Evolutionary conservation across 306 rosid genomes (phyloP), one percentile per base, ranked within the genome.

Genomic region (Medicago arabica): DNA sequence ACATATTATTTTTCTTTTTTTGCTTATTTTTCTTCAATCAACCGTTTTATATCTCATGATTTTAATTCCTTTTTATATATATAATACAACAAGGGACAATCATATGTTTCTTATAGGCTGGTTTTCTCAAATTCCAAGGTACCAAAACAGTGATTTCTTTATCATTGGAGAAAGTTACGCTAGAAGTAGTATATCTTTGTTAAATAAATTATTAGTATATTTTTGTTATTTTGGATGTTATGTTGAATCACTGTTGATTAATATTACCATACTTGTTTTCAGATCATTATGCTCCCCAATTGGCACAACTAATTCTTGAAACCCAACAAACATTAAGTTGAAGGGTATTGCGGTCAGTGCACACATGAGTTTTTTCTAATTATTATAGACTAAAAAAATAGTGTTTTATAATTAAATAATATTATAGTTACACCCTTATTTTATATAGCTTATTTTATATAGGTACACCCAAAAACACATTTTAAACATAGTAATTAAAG

Each of bases 151-250:
- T 75, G 85, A 85, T 23, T 87, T 89, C 19, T 89, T 83, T 69
- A 83, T 89, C 43, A 85, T 83, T 1, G 91, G 91, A 25, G 89
- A 89, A 80, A 89, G 93, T 71, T 88, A 88, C 46, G 90, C 73
- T 79, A 87, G 80, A 75, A 2, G 28, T 23, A 23, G 28, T 23
- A 23, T 23, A 23, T 23, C 28, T 23, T 23, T 23, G 28, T 23
- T 23, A 23, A 23, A 23, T 23, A 23, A 23, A 23, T 2, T 23
- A 23, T 23, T 23, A 23, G 28, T 23, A 23, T n/a, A n/a, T 23
- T 55, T 5, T 43, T 8, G 11, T 23, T 23, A 23, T 43, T 43
- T 43, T 23, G 28, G 28, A 23, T 23, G 28, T 23, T 23, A 23
- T 23, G 23, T 21, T 21, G 23, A 21, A 23, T 23, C 2, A 23